phyloP scores from a whole-genome alignment of 345 rosid species.

The Sapria himalayana region DNA sequence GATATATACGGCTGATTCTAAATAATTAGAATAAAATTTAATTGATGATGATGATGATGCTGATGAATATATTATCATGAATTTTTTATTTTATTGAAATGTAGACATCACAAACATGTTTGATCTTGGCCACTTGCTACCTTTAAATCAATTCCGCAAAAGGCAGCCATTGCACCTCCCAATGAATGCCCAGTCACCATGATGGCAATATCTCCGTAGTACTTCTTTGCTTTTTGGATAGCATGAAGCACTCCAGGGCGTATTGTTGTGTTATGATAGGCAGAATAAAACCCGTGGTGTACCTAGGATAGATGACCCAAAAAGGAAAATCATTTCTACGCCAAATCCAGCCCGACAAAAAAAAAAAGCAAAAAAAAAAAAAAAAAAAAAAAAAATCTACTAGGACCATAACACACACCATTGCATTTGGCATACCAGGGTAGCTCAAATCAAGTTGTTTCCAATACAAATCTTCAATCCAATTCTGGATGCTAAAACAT shows the following conservation, averaged over 20 bases:
- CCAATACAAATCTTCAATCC: constrained; percentile 84
- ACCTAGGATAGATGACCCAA: constrained; percentile 24
- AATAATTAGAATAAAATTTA: too few species aligned
- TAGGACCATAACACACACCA: constrained; percentile 25
- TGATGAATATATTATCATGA: too few species aligned
- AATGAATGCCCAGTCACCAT: constrained; percentile 94
- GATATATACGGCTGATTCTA: too few species aligned
- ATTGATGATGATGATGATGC: too few species aligned
- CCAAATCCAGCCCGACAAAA: background rate
- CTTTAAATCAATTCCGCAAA: constrained; percentile 64
- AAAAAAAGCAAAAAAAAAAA: background rate
- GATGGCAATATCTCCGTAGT: constrained; percentile 43
- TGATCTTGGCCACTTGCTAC: too few species aligned
- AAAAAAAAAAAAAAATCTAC: background rate
- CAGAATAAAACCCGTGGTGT: constrained; percentile 80
- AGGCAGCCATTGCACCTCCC: constrained; percentile 95
- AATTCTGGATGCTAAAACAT: constrained; percentile 62
- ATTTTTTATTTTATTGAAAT: too few species aligned
- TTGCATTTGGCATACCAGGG: constrained; percentile 89
- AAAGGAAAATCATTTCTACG: background rate
- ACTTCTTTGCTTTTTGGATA: constrained; percentile 28
- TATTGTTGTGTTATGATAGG: constrained; percentile 81
- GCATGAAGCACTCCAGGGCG: constrained; percentile 62
- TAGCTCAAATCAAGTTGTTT: constrained; percentile 82
- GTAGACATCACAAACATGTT: too few species aligned